A percentile compares a stretch with the other conserved stretches of the same genome.
Conservation (phyloP, 768 basidiomycete genomes). For the Termitomyces sp. region DNA sequence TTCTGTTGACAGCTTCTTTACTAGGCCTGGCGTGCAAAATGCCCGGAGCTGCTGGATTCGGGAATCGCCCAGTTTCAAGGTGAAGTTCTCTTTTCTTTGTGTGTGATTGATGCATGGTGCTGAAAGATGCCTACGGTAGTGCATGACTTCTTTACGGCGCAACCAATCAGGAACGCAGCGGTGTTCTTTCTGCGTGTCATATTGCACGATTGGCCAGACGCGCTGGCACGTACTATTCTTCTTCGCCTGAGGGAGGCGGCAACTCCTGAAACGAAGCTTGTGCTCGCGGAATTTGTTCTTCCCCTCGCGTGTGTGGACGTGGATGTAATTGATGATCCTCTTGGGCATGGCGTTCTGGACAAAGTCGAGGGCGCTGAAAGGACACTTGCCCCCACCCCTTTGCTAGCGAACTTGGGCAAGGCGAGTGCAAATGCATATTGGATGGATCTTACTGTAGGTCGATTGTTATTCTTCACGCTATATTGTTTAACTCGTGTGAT, state of each 20-base stretch:
- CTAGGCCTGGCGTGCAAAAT: conserved; percentile 58
- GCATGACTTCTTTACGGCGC: conserved; percentile 76
- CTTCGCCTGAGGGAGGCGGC: conserved; percentile 45
- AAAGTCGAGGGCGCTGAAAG: conserved; percentile 52
- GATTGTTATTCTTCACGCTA: neutral
- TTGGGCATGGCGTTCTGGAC: conserved; percentile 26
- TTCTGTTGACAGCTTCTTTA: conserved; percentile 1
- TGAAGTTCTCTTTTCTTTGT: conserved; percentile 13
- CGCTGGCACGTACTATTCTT: conserved; percentile 46
- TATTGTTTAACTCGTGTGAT: neutral
- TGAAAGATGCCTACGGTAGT: conserved; percentile 31
- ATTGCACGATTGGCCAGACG: conserved; percentile 79
- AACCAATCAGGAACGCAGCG: conserved; percentile 51
- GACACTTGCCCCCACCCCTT: conserved; percentile 53
- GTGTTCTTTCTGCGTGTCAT: conserved; percentile 72
- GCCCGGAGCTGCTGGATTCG: conserved; percentile 54
- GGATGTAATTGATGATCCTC: conserved; percentile 23
- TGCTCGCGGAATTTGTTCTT: conserved; percentile 72
- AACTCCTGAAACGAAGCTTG: conserved; percentile 52
- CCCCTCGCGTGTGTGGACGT: conserved; percentile 69
- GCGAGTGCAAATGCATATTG: conserved; percentile 70
- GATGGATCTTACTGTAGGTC: conserved; percentile 64
- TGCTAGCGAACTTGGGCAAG: conserved; percentile 74
- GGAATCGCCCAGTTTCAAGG: conserved; percentile 57
- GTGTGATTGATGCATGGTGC: neutral